Percentiles rank a stretch among this genome's conserved stretches.
These are phyloP conservation scores for Takakia lepidozioides DNA, from an alignment of 225 moss, liverwort and hornwort species.

Conservation along the genomic window DNA sequence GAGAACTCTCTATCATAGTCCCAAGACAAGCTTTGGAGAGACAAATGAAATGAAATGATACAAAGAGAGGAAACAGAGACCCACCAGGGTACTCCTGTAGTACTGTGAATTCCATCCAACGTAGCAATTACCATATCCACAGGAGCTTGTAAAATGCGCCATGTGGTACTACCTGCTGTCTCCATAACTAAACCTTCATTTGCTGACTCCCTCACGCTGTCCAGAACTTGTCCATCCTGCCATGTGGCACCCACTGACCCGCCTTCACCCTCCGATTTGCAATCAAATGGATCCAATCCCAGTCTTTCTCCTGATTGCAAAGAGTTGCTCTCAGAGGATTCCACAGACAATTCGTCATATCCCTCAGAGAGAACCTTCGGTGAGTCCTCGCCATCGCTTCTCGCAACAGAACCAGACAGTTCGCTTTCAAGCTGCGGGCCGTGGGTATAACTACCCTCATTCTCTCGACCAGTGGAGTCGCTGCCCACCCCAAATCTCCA, in stretches of 20 bases:
- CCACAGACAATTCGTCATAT: neutral
- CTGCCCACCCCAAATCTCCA: conserved; percentile 22
- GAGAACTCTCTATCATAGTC: too few relatives aligned
- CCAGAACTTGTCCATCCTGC: conserved; percentile 1
- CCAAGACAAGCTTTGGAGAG: neutral
- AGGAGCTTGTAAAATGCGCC: conserved; percentile 44
- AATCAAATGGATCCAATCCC: conserved; percentile 8
- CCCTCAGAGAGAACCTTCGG: too few relatives aligned
- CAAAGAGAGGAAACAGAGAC: neutral
- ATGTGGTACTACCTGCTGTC: conserved; percentile 17
- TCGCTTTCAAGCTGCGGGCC: conserved; percentile 1
- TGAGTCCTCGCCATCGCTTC: conserved; percentile 3
- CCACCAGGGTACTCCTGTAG: conserved; percentile 50
- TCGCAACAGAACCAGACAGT: too few relatives aligned
- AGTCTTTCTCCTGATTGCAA: too few relatives aligned
- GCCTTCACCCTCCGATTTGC: conserved; percentile 2
- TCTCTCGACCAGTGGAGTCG: neutral
- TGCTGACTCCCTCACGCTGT: conserved; percentile 2
- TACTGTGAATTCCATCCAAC: conserved; percentile 37
- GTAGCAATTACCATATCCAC: conserved; percentile 36
- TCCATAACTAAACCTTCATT: conserved; percentile 11
- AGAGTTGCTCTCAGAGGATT: conserved; percentile 4
- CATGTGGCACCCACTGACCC: neutral
- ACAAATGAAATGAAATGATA: neutral
- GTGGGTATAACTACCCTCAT: neutral